Base-by-base conservation (phyloP, 352 stramenopile genomes). In the Phytophthora podocarpi region DNA sequence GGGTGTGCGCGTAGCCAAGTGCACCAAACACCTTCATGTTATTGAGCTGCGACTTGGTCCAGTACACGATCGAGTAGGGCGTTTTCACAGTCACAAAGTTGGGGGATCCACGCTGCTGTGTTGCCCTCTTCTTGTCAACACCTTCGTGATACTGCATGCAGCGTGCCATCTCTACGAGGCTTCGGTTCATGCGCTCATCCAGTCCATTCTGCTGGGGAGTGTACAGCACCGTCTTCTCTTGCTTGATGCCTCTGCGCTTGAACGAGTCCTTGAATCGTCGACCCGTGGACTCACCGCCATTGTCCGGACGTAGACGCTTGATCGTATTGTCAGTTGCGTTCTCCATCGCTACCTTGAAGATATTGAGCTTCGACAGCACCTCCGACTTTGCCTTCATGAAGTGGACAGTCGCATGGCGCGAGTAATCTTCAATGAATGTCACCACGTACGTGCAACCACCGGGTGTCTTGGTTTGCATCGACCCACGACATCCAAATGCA, bases 181-280 rank as follows among this genome's bases (percentile, higher is more conserved):
- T 67, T 3, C 39, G 23, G 48, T 60, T 60, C 58, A 67, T 67
- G 13, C 49, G 27, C 40, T 67, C 48, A 50, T n/a, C n/a, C n/a
- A n/a, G n/a, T n/a, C n/a, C n/a, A n/a, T n/a, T n/a, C n/a, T n/a
- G n/a, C n/a, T n/a, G n/a, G n/a, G n/a, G n/a, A n/a, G n/a, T n/a
- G n/a, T n/a, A n/a, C n/a, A n/a, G n/a, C n/a, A n/a, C n/a, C n/a
- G 59, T 67, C 20, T 43, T 60, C 49, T 67, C 27, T 4, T 59
- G 48, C 8, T 40, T 51, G 26, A 67, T 67, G 21, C 49, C 40
- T 18, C 40, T 24, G 32, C 28, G 26, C 9, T 30, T 16, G 46
- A 47, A 23, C 11, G 43, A 48, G 5, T 26, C 31, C 6, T 59
- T 36, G 18, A 66, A 50, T 3, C 23, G 2, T 40, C 53, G 37